These are phyloP conservation scores for Diaporthe ilicicola DNA, from an alignment of 2,329 filamentous ascomycete genomes.

Conservation along the genomic window DNA sequence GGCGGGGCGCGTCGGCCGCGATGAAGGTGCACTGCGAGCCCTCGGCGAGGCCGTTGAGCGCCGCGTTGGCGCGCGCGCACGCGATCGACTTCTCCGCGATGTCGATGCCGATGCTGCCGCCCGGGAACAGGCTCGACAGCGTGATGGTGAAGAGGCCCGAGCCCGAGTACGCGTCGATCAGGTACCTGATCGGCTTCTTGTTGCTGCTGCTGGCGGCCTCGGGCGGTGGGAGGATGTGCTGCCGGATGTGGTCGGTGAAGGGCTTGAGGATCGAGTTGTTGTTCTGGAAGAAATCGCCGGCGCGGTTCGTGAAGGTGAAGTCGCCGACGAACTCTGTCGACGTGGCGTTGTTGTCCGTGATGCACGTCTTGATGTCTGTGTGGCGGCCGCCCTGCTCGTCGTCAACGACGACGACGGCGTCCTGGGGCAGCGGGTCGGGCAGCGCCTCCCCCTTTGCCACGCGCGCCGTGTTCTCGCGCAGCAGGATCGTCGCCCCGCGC, in stretches of 20 bases:
- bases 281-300: slow-evolving; percentile 98
- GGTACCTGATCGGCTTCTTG: slow-evolving; percentile 72
- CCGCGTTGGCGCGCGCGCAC: slow-evolving; percentile 81
- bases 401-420: slow-evolving; percentile 61
- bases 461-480: slow-evolving; percentile 85
- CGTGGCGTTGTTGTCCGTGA: slow-evolving; percentile 84
- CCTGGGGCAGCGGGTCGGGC: slow-evolving; percentile 45
- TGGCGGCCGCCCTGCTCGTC: slow-evolving; percentile 57
- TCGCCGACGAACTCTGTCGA: slow-evolving; percentile 88
- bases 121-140: slow-evolving; percentile 82
- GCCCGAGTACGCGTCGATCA: slow-evolving; percentile 98
- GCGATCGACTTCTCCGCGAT: slow-evolving; percentile 81
- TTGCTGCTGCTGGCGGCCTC: not conserved
- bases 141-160: slow-evolving; percentile 97
- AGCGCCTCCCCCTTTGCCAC: slow-evolving; percentile 59
- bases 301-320: slow-evolving; percentile 89
- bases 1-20: slow-evolving; percentile 82
- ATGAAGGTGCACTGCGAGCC: slow-evolving; percentile 79
- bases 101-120: slow-evolving; percentile 88
- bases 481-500: slow-evolving; percentile 85
- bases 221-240: slow-evolving; percentile 69
- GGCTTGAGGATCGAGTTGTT: slow-evolving; percentile 95
- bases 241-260: slow-evolving; percentile 88
- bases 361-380: slow-evolving; percentile 84
- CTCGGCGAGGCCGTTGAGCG: slow-evolving; percentile 73